Conservation (phyloP, 2,329 filamentous ascomycete genomes). For the Emericellopsis atlantica region DNA sequence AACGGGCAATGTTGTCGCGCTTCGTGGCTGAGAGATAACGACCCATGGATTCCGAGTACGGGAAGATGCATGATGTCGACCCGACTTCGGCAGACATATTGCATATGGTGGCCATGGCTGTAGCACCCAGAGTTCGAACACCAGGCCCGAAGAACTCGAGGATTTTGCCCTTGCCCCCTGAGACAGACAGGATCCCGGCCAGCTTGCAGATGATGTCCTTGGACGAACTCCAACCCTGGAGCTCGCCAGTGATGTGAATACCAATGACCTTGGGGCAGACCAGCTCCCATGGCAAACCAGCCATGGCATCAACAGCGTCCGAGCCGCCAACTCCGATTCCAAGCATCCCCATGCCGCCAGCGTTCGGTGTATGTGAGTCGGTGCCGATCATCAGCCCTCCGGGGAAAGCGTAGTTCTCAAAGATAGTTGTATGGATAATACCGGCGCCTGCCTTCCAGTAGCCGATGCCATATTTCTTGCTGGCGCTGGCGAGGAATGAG, state of each 20-base stretch:
- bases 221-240: slow-evolving; percentile 85
- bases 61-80: slow-evolving; percentile 88
- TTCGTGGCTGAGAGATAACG: slow-evolving; percentile 90
- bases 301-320: slow-evolving; percentile 97
- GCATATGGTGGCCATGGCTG: slow-evolving; percentile 76
- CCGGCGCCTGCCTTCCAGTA: slow-evolving; percentile 98
- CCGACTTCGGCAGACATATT: slow-evolving; percentile 63
- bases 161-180: slow-evolving; percentile 91
- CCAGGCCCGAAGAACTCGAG: slow-evolving; percentile 68
- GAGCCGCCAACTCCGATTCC: slow-evolving; percentile 96
- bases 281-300: slow-evolving; percentile 91
- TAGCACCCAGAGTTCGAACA: slow-evolving; percentile 60
- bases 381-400: slow-evolving; percentile 96
- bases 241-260: slow-evolving; percentile 80
- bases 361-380: slow-evolving; percentile 96
- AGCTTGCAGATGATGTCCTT: slow-evolving; percentile 98
- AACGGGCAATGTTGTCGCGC: slow-evolving; percentile 82
- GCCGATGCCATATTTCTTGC: slow-evolving; percentile 99
- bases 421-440: slow-evolving; percentile 97
- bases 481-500: slow-evolving; percentile 86
- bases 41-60: slow-evolving; percentile 96
- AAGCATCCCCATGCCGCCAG: slow-evolving; percentile 60
- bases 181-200: slow-evolving; percentile 91
- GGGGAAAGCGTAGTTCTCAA: slow-evolving; percentile 99
- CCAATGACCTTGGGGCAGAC: slow-evolving; percentile 97